Conservation (phyloP, 768 basidiomycete genomes). For the Phylloporus sp. region DNA sequence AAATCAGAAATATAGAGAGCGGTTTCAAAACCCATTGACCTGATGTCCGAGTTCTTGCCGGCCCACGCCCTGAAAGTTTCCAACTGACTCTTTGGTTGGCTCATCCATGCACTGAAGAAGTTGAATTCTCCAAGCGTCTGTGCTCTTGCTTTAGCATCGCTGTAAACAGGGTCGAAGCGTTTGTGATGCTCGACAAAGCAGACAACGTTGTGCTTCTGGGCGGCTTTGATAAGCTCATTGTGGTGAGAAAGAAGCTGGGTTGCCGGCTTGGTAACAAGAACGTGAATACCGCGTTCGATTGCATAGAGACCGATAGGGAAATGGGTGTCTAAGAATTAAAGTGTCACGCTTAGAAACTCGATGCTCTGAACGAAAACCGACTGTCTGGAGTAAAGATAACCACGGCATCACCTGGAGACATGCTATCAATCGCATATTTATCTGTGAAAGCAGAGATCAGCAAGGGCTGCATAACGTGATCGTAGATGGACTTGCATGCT, state of each 20-base stretch:
- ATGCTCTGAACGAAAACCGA: slow-evolving; percentile 31
- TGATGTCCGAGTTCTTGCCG: slow-evolving; percentile 91
- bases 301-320: slow-evolving; percentile 83
- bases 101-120: slow-evolving; percentile 97
- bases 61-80: slow-evolving; percentile 96
- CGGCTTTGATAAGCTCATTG: slow-evolving; percentile 68
- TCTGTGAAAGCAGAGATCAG: slow-evolving; percentile 44
- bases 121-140: slow-evolving; percentile 84
- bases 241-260: slow-evolving; percentile 85
- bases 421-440: slow-evolving; percentile 72
- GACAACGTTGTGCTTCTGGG: slow-evolving; percentile 74
- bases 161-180: slow-evolving; percentile 89
- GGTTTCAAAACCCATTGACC: slow-evolving; percentile 35
- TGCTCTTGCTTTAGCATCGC: slow-evolving; percentile 80
- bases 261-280: slow-evolving; percentile 91
- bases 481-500: slow-evolving; percentile 59
- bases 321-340: slow-evolving; percentile 59
- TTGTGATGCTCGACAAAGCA: slow-evolving; percentile 97
- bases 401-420: slow-evolving; percentile 81
- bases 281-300: slow-evolving; percentile 80
- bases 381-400: slow-evolving; percentile 93
- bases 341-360: background rate
- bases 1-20: background rate
- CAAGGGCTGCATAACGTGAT: slow-evolving; percentile 3
- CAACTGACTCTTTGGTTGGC: slow-evolving; percentile 91